Conservation (phyloP, 805 yeast genomes). For the Wickerhamomyces sydowiorum region DNA sequence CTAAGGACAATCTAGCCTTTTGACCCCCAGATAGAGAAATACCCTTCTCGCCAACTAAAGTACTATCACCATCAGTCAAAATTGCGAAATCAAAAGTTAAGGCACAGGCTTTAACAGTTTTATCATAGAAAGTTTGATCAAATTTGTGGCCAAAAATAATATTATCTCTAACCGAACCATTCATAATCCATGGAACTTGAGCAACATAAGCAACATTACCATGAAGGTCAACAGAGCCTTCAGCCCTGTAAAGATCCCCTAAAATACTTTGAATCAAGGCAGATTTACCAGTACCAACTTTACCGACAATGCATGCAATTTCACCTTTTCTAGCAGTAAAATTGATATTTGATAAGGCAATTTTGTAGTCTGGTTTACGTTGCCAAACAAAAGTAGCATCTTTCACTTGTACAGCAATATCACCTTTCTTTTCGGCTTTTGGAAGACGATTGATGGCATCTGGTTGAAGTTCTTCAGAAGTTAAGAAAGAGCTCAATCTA, state of each 20-base stretch:
- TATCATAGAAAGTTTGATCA: conserved; percentile 76
- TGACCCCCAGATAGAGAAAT: conserved; percentile 96
- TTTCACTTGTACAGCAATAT: conserved; percentile 54
- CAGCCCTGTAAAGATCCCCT: conserved; percentile 75
- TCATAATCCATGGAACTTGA: conserved; percentile 96
- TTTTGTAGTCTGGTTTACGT: conserved; percentile 61
- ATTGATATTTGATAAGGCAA: conserved; percentile 59
- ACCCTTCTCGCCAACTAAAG: conserved; percentile 96
- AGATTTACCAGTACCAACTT: conserved; percentile 88
- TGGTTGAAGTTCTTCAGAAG: conserved; percentile 74
- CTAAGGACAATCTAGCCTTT: conserved; percentile 90
- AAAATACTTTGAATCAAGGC: conserved; percentile 72
- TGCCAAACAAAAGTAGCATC: conserved; percentile 78
- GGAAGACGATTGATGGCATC: conserved; percentile 59
- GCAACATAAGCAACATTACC: conserved; percentile 88
- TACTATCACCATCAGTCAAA: conserved; percentile 83
- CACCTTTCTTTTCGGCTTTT: conserved; percentile 51
- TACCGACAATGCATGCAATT: conserved; percentile 80
- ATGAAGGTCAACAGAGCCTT: conserved; percentile 65
- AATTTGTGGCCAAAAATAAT: conserved; percentile 83
- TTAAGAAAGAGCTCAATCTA: conserved; percentile 70
- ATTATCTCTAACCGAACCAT: conserved; percentile 88
- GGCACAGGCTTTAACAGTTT: conserved; percentile 85
- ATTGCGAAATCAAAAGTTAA: conserved; percentile 69
- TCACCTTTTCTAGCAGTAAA: conserved; percentile 68